Evolutionary conservation across 2,329 filamentous ascomycete genomes (phyloP), one percentile per base, ranked within the genome.

Genomic region (Sporothrix pallida): DNA sequence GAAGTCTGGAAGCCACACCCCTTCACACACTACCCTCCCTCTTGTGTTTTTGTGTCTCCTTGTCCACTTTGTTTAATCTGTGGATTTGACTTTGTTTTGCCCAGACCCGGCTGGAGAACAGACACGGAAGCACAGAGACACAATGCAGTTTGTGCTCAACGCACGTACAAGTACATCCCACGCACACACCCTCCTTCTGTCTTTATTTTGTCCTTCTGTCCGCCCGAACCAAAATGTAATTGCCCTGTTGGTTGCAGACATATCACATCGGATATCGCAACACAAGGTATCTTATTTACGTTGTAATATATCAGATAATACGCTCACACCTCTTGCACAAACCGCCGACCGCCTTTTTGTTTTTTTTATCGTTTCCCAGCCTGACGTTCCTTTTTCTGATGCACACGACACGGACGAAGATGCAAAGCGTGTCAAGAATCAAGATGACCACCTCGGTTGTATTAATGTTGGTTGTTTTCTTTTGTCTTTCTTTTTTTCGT

Each of bases 31-130:
- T n/a, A 62, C 44, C 23, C 63, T 50, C 20, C 20, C 31, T 60
- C n/a, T 62, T 31, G 13, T 37, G 31, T 37, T 20, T 17, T 17
- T 54, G 52, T 44, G 48, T 70, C 31, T 70, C 31, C 31, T 37
- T 37, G 31, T 20, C 20, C 31, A 31, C n/a, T 62, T 23, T 31
- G 13, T 37, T 37, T 20, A 37, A 37, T 37, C 31, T 37, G 13
- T 54, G 52, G 20, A 26, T 23, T 56, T 42, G 44, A 37, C 23
- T 44, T 23, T 70, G 10, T 70, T 20, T 58, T 58, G 52, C 52
- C 68, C 42, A 44, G 52, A 26, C 68, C 31, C 37, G 68, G 52
- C 50, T 70, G 68, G 46, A 67, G n/a, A 70, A 56, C 17, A 42
- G 31, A 70, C 48, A 9, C n/a, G 23, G 48, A 70, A 56, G 50